These are phyloP conservation scores for Solanum bulbocastanum DNA, from an alignment of 257 asterid genomes.

Conservation along the genomic window DNA sequence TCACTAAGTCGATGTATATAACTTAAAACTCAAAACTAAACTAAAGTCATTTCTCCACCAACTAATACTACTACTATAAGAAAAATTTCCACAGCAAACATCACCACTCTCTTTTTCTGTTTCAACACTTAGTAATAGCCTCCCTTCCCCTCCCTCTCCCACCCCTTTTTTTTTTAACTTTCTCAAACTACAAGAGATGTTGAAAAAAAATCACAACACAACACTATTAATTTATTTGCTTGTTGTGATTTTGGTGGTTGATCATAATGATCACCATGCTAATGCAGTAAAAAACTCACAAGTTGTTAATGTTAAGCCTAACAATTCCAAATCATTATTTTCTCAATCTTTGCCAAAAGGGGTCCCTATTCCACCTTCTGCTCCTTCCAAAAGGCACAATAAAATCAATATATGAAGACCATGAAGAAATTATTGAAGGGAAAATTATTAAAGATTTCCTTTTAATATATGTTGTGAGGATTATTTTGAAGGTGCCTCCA, in stretches of 20 bases:
- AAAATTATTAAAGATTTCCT: not conserved
- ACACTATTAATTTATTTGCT: not conserved
- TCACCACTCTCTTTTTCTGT: not conserved
- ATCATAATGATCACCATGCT: not conserved
- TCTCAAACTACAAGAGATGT: not conserved
- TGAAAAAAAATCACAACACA: not conserved
- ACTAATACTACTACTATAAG: not conserved
- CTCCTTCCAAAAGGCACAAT: slow-evolving; percentile 2
- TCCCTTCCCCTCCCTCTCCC: not conserved
- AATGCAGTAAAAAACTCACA: not conserved
- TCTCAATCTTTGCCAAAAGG: not conserved
- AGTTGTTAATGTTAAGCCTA: not conserved
- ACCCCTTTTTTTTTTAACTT: not conserved
- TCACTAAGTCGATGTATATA: not conserved
- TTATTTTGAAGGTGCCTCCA: not conserved
- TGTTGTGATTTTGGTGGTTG: not conserved
- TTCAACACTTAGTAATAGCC: not conserved
- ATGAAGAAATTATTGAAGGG: not conserved
- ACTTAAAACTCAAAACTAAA: not conserved
- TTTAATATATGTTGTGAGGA: not conserved
- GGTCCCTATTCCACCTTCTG: not conserved
- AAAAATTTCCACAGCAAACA: not conserved
- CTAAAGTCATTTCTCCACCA: not conserved
- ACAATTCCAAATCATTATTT: not conserved
- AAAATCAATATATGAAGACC: not conserved